Evolutionary conservation across 495 filamentous ascomycete species (phyloP).

Genomic region (Tuber indicum): DNA sequence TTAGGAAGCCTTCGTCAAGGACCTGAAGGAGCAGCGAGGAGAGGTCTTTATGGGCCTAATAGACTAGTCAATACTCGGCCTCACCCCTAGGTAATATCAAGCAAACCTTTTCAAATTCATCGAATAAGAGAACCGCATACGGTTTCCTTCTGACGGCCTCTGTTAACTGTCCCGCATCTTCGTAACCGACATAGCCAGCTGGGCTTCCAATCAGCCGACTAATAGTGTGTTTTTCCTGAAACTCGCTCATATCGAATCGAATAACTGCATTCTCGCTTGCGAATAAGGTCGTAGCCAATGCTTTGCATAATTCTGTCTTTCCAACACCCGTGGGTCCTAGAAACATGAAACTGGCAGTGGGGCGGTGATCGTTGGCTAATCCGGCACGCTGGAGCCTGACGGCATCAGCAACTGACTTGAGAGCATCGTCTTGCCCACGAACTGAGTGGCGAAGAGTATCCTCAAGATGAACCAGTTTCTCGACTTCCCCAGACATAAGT

Average conservation of each 20-base stretch:
- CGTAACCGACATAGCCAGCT: conserved; percentile 92
- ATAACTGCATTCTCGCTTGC: conserved; percentile 83
- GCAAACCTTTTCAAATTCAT: conserved; percentile 80
- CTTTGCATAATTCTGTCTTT: conserved; percentile 96
- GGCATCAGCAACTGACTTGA: conserved; percentile 83
- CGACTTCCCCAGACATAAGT: conserved; percentile 82
- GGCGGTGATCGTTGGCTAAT: conserved; percentile 81
- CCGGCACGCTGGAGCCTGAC: conserved; percentile 92
- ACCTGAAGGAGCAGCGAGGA: conserved; percentile 91
- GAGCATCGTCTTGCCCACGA: conserved; percentile 87
- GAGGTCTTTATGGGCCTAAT: conserved; percentile 77
- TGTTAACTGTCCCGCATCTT: conserved; percentile 92
- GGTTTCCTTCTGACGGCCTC: conserved; percentile 93
- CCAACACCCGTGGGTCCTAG: conserved; percentile 93
- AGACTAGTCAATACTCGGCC: conserved; percentile 6
- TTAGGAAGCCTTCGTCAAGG: conserved; percentile 92
- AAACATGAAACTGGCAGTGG: conserved; percentile 94
- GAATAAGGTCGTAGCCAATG: conserved; percentile 86
- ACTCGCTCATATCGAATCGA: conserved; percentile 96
- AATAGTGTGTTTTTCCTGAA: conserved; percentile 94
- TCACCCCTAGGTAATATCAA: background rate
- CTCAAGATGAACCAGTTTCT: conserved; percentile 92
- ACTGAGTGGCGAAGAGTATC: conserved; percentile 77
- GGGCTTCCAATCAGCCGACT: conserved; percentile 87
- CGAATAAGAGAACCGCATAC: conserved; percentile 89